These are phyloP conservation scores for Sclerotinia subarctica DNA, from an alignment of 2,329 filamentous ascomycete genomes.

Conservation along the genomic window DNA sequence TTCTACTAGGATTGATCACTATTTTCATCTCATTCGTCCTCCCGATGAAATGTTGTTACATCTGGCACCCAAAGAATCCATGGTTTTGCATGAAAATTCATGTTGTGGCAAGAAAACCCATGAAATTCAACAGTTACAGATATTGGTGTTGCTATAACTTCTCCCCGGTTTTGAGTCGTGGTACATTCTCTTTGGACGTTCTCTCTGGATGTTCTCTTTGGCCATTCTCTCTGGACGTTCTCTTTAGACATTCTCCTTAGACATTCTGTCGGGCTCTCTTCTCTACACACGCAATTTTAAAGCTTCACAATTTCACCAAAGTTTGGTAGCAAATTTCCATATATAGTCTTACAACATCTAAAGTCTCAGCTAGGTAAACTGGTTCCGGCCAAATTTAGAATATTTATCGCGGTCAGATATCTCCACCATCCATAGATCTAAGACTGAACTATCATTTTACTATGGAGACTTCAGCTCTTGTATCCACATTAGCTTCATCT, in stretches of 20 bases:
- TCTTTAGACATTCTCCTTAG: not conserved
- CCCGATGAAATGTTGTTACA: constrained; percentile 1
- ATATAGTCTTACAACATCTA: not conserved
- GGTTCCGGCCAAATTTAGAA: not conserved
- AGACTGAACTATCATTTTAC: constrained; percentile 7
- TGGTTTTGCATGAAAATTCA: constrained; percentile 8
- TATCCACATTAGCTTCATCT: constrained; percentile 6
- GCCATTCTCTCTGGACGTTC: not conserved
- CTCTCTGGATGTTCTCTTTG: not conserved
- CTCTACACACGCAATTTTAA: not conserved
- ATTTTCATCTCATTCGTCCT: constrained; percentile 6
- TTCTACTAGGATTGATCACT: not conserved
- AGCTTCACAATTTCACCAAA: not conserved
- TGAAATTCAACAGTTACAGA: not conserved
- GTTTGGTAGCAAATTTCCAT: constrained; percentile 1
- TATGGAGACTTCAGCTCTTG: constrained; percentile 4
- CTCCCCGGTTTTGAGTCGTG: constrained; percentile 1
- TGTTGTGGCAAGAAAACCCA: constrained; percentile 13
- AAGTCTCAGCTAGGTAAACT: not conserved
- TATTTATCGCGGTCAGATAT: constrained; percentile 10
- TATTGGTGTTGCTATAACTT: not conserved
- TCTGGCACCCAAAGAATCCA: constrained; percentile 12
- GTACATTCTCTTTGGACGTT: not conserved
- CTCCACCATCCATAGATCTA: constrained; percentile 11
- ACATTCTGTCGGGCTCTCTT: not conserved